Evolutionary conservation across 2,329 filamentous ascomycete species (phyloP), one percentile per base, ranked within the genome.

Genomic region (Tricladium varicosporioides): DNA sequence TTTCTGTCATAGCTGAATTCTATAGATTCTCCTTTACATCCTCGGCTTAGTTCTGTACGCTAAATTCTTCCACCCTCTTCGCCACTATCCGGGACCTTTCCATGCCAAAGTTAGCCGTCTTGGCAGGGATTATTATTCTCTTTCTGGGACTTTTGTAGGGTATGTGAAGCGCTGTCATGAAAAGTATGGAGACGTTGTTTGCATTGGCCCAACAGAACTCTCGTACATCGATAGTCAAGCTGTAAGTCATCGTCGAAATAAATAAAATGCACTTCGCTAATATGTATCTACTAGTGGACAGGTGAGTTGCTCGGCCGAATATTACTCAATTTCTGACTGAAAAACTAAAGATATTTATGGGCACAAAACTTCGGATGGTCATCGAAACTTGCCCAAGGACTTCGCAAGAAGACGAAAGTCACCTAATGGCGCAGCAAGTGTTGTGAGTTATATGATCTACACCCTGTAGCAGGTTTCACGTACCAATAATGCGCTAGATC

Each of bases 201-300:
- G 54, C 32, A 49, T 69, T 7, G 57, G 57, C 1, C 69, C 66
- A 5, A 66, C 70, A n/a, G 63, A 70, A 52, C 60, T 72, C n/a
- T 40, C 36, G n/a, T 40, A 40, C 36, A 40, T n/a, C n/a, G n/a
- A 40, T 13, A 40, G 5, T 60, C 61, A 31, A 69, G 70, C 57
- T 62, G 32, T 51, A 13, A 42, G 18, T 48, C 27, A 14, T 27
- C 27, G 15, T 13, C 31, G 22, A 8, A 27, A 32, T 32, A 11
- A 10, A 40, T 5, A 5, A 40, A 4, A 4, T 40, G 10, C 36
- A 40, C 5, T 40, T 13, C 7, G 36, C 36, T 40, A n/a, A 40
- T 10, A 11, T 40, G 11, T 40, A 4, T 40, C n/a, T 13, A 5
- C 4, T 2, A 40, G 36, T 40, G 36, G 36, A 11, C 36, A 4